These are phyloP conservation scores for Plasmodium gallinaceum DNA, from an alignment of 169 alveolate species.

Conservation along the genomic window DNA sequence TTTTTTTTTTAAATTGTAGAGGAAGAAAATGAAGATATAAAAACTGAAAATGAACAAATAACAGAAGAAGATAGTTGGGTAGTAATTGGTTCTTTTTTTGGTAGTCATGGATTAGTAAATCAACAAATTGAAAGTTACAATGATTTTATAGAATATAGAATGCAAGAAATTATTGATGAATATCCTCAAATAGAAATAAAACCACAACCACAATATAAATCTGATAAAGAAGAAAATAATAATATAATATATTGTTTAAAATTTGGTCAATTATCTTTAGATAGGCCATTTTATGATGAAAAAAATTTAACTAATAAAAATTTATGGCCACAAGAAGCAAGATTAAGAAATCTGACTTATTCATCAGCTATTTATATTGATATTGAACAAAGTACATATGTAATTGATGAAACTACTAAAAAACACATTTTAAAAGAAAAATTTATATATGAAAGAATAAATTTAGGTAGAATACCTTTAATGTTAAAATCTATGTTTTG, in stretches of 20 bases:
- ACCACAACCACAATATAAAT: slow-evolving; percentile 93
- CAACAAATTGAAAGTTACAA: slow-evolving; percentile 97
- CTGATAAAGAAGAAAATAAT: slow-evolving; percentile 87
- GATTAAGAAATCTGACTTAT: slow-evolving; percentile 96
- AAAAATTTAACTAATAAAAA: slow-evolving; percentile 92
- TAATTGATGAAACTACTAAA: slow-evolving; percentile 84
- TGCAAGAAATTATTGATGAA: slow-evolving; percentile 96
- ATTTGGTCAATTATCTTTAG: slow-evolving; percentile 94
- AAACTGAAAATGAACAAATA: slow-evolving; percentile 15
- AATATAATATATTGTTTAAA: slow-evolving; percentile 91
- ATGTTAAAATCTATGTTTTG: slow-evolving; percentile 97
- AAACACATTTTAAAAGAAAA: slow-evolving; percentile 84
- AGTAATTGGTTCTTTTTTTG: slow-evolving; percentile 84
- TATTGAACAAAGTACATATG: slow-evolving; percentile 89
- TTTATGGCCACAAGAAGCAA: slow-evolving; percentile 97
- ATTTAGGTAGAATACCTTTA: slow-evolving; percentile 96
- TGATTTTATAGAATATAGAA: slow-evolving; percentile 94
- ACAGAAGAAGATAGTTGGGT: slow-evolving; percentile 77
- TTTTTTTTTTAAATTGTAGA: slow-evolving; percentile 6
- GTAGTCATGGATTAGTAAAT: slow-evolving; percentile 95
- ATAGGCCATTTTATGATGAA: slow-evolving; percentile 94
- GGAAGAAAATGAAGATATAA: not conserved
- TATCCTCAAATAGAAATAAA: slow-evolving; percentile 93
- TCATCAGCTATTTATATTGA: slow-evolving; percentile 88
- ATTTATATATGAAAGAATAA: slow-evolving; percentile 89